A percentile compares a stretch with the other conserved stretches of the same genome.
Conservation (phyloP, 2,329 filamentous ascomycete species). For the Decorospora gaudefroyi region DNA sequence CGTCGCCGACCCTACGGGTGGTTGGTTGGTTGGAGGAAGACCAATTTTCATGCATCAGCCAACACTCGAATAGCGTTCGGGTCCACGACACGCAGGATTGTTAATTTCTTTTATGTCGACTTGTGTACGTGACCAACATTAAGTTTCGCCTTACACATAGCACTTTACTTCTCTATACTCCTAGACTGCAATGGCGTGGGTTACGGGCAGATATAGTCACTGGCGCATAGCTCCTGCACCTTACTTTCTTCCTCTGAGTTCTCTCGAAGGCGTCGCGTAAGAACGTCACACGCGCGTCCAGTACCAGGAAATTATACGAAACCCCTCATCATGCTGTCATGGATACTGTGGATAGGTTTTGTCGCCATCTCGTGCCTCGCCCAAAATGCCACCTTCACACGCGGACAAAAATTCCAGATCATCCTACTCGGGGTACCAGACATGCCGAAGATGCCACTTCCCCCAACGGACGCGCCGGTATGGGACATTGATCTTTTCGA, state of each 20-base stretch:
- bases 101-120: constrained; percentile 30
- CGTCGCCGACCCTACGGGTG: constrained; percentile 8
- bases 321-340: no score
- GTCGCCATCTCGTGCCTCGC: constrained; percentile 17
- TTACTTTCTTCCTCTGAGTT: not conserved
- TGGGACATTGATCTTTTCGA: constrained; percentile 43
- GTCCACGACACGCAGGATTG: constrained; percentile 17
- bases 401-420: constrained; percentile 39
- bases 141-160: not conserved
- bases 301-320: no score
- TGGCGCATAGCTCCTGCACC: constrained; percentile 11
- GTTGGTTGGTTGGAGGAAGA: constrained; percentile 27
- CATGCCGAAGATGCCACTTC: constrained; percentile 32
- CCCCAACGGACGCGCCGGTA: constrained; percentile 33
- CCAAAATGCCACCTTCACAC: constrained; percentile 22
- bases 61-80: constrained; percentile 17
- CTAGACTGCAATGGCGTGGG: not conserved
- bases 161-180: not conserved
- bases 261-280: not conserved
- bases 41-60: constrained; percentile 32
- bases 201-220: constrained; percentile 12
- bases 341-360: constrained; percentile 21
- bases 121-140: constrained; percentile 33
- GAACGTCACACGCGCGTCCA: not conserved
- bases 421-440: constrained; percentile 33